phyloP scores from a whole-genome alignment of 129 eudicot species.

The Rutidosis leptorrhynchoides region DNA sequence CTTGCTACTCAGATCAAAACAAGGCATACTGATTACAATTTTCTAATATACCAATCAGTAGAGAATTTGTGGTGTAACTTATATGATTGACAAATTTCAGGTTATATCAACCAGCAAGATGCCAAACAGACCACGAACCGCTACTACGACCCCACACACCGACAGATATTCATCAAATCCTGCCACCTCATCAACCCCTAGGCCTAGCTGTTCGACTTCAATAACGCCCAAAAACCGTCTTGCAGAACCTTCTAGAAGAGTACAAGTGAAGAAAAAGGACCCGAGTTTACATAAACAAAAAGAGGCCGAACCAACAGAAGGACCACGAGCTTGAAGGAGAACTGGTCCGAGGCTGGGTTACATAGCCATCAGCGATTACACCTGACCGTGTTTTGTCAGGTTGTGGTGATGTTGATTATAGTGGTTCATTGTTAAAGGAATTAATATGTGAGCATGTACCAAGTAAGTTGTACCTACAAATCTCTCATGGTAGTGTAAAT shows the following conservation, averaged over 20 bases:
- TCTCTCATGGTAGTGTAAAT: slow-evolving; percentile 9
- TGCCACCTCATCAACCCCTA: slow-evolving; percentile 28
- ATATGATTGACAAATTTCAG: slow-evolving; percentile 25
- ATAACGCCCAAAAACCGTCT: slow-evolving; percentile 26
- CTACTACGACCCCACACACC: slow-evolving; percentile 23
- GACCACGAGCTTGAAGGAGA: slow-evolving; percentile 27
- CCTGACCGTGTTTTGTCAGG: slow-evolving; percentile 10
- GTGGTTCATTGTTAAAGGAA: slow-evolving; percentile 4
- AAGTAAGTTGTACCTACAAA: slow-evolving; percentile 3
- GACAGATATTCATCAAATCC: slow-evolving; percentile 27
- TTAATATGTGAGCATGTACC: slow-evolving; percentile 20
- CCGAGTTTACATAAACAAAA: slow-evolving; percentile 17
- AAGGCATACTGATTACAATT: slow-evolving; percentile 39
- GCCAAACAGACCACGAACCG: slow-evolving; percentile 34
- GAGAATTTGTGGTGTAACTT: not conserved
- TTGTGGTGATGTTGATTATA: slow-evolving; percentile 16
- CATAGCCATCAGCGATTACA: slow-evolving; percentile 45
- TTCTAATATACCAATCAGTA: not conserved
- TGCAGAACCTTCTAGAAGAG: slow-evolving; percentile 18
- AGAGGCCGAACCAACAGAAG: slow-evolving; percentile 19
- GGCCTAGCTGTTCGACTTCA: slow-evolving; percentile 29
- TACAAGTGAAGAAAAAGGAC: slow-evolving; percentile 28
- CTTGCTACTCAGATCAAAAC: slow-evolving; percentile 30
- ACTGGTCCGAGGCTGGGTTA: slow-evolving; percentile 32
- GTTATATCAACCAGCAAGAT: slow-evolving; percentile 28